A percentile compares a stretch with the other conserved stretches of the same genome.
phyloP scores from a whole-genome alignment of 2,329 filamentous ascomycete genomes.

The Cyphellophora attinorum region DNA sequence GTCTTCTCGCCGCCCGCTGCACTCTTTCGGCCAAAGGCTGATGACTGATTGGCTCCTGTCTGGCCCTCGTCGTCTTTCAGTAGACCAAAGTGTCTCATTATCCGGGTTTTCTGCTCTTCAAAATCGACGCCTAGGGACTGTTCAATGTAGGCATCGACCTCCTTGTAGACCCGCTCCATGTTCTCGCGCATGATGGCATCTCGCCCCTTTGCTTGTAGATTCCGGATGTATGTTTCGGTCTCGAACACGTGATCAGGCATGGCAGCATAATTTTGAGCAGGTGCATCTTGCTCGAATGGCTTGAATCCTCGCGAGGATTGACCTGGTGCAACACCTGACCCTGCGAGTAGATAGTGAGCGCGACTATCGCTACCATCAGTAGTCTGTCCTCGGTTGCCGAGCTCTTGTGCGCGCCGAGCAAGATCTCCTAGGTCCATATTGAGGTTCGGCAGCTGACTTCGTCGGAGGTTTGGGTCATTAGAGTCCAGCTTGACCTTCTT shows the following conservation, averaged over 20 bases:
- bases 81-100: slow-evolving; percentile 95
- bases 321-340: slow-evolving; percentile 83
- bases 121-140: slow-evolving; percentile 93
- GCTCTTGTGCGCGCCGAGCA: slow-evolving; percentile 60
- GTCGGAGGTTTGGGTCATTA: slow-evolving; percentile 27
- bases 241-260: slow-evolving; percentile 6
- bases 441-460: slow-evolving; percentile 75
- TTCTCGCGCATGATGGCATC: slow-evolving; percentile 85
- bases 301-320: slow-evolving; percentile 79
- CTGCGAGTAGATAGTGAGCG: slow-evolving; percentile 82
- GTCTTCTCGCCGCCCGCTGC: slow-evolving; percentile 3
- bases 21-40: slow-evolving; percentile 36
- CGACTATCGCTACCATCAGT: slow-evolving; percentile 35
- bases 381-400: slow-evolving; percentile 57
- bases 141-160: slow-evolving; percentile 90
- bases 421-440: slow-evolving; percentile 90
- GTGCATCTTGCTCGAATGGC: slow-evolving; percentile 54
- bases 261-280: not conserved
- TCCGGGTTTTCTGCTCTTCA: slow-evolving; percentile 84
- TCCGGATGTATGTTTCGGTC: slow-evolving; percentile 55
- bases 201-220: slow-evolving; percentile 81
- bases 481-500: slow-evolving; percentile 58
- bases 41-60: slow-evolving; percentile 20
- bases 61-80: slow-evolving; percentile 37
- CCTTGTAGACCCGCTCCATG: slow-evolving; percentile 76